These are phyloP conservation scores for Debaryomyces hansenii DNA, from an alignment of 805 yeast genomes.

Conservation along the genomic window DNA sequence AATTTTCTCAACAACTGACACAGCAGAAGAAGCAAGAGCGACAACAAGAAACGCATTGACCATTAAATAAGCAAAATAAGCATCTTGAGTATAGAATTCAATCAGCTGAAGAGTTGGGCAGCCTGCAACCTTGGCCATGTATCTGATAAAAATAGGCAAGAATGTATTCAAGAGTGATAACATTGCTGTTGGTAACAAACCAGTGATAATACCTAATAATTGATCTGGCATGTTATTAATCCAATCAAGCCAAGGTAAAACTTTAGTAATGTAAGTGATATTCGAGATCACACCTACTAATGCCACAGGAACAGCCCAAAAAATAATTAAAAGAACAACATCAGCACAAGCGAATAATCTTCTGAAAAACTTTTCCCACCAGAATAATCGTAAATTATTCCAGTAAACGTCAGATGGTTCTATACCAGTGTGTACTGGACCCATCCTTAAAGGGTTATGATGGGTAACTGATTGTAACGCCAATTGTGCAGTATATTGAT, in stretches of 20 bases:
- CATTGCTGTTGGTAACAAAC: slow-evolving; percentile 79
- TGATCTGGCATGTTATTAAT: slow-evolving; percentile 69
- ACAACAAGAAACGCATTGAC: slow-evolving; percentile 71
- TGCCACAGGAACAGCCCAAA: slow-evolving; percentile 98
- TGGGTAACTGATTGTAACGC: slow-evolving; percentile 65
- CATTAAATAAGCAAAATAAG: slow-evolving; percentile 69
- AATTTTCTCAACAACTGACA: slow-evolving; percentile 65
- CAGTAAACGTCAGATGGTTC: slow-evolving; percentile 65
- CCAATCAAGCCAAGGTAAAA: slow-evolving; percentile 73
- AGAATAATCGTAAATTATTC: slow-evolving; percentile 71
- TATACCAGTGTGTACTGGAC: slow-evolving; percentile 61
- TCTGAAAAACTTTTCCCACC: slow-evolving; percentile 75
- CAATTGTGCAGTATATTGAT: slow-evolving; percentile 72
- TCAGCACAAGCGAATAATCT: slow-evolving; percentile 51
- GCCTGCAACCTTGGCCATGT: slow-evolving; percentile 63
- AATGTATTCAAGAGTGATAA: slow-evolving; percentile 82
- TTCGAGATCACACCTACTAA: slow-evolving; percentile 94
- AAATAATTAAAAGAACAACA: slow-evolving; percentile 60
- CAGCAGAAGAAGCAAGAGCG: slow-evolving; percentile 69
- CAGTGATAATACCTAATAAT: slow-evolving; percentile 82
- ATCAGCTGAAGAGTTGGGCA: slow-evolving; percentile 54
- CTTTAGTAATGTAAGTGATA: slow-evolving; percentile 67
- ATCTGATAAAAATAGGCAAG: slow-evolving; percentile 80
- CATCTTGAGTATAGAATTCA: slow-evolving; percentile 64
- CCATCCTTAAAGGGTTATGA: slow-evolving; percentile 64